These are phyloP conservation scores for Apostasia shenzhenica DNA, from an alignment of 106 monocot genomes.

Conservation along the genomic window DNA sequence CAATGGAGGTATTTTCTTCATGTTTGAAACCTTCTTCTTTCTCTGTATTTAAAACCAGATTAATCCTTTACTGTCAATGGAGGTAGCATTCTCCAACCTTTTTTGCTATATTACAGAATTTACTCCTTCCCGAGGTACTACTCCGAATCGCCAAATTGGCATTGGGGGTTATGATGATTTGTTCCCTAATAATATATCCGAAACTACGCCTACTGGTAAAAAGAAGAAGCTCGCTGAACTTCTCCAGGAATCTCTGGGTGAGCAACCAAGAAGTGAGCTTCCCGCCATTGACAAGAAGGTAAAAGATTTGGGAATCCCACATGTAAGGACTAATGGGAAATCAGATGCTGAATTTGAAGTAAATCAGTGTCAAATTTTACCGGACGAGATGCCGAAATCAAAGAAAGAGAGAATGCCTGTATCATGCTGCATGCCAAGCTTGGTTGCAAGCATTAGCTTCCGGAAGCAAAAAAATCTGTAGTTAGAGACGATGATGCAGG, in stretches of 20 bases:
- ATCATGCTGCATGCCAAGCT: constrained; percentile 56
- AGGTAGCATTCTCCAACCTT: neutral
- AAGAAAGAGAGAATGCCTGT: constrained; percentile 35
- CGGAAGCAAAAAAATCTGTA: constrained; percentile 28
- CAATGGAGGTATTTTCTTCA: constrained; percentile 50
- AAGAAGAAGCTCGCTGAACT: constrained; percentile 50
- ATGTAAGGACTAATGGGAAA: constrained; percentile 5
- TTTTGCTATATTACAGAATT: constrained; percentile 31
- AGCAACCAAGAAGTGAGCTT: constrained; percentile 1
- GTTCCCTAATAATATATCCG: constrained; percentile 21
- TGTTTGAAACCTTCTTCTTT: neutral
- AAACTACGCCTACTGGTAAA: constrained; percentile 32
- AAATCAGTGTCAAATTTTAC: constrained; percentile 15
- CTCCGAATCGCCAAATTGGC: constrained; percentile 36
- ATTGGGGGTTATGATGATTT: neutral
- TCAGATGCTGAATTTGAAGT: neutral
- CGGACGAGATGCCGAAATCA: constrained; percentile 11
- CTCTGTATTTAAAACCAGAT: neutral
- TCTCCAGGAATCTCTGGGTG: constrained; percentile 16
- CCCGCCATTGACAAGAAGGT: neutral
- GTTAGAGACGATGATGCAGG: too few relatives aligned
- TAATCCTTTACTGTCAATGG: neutral
- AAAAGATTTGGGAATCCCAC: neutral
- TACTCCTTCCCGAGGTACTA: constrained; percentile 44
- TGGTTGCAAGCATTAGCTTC: constrained; percentile 14